Conservation (phyloP, 2,329 filamentous ascomycete species). For the Ophiostoma angusticollis region DNA sequence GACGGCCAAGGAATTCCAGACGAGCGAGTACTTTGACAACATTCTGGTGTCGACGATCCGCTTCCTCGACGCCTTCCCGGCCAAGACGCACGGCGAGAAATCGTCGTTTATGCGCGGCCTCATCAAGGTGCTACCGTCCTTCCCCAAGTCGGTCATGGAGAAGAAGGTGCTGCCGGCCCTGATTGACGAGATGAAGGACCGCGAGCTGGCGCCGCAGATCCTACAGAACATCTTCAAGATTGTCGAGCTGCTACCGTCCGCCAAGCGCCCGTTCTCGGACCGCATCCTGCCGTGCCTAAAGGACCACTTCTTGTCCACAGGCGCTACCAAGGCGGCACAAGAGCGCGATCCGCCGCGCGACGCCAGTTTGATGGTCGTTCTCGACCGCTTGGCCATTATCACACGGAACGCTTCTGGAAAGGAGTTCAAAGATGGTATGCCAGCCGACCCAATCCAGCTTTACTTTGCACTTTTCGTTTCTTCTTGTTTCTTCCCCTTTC, state of each 20-base stretch:
- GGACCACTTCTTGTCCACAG: conserved; percentile 58
- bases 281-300: conserved; percentile 75
- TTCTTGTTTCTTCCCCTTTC: no score
- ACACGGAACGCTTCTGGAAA: conserved; percentile 75
- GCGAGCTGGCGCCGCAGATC: conserved; percentile 70
- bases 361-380: conserved; percentile 77
- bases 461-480: no score
- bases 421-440: conserved; percentile 81
- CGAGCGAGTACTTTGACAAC: conserved; percentile 94
- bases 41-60: conserved; percentile 92
- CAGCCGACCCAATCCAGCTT: no score
- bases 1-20: conserved; percentile 81
- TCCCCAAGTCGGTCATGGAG: conserved; percentile 85
- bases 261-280: conserved; percentile 68
- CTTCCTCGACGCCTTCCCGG: conserved; percentile 81
- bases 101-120: conserved; percentile 82
- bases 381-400: conserved; percentile 69
- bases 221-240: conserved; percentile 90
- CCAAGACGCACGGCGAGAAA: conserved; percentile 86
- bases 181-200: conserved; percentile 87
- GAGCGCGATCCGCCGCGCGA: conserved; percentile 78
- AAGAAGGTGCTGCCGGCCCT: conserved; percentile 85
- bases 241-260: conserved; percentile 61
- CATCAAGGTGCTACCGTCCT: conserved; percentile 75
- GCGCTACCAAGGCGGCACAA: conserved; percentile 38